Evolutionary conservation across 345 rosid genomes (phyloP), one percentile per base, ranked within the genome.

Genomic region (Eutrema heterophyllum): DNA sequence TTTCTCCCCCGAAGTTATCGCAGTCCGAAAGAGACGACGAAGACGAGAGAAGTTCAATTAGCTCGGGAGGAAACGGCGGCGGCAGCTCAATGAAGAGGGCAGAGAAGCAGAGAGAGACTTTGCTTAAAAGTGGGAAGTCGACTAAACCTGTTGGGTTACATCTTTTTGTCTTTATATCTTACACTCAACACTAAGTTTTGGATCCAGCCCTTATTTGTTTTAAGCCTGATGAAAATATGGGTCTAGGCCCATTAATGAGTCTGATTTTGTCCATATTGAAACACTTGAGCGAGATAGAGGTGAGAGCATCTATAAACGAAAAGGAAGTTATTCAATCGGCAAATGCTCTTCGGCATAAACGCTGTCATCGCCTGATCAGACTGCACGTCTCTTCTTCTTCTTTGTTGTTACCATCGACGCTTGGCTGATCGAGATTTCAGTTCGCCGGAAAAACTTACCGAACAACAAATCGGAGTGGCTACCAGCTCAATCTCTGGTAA

Each of bases 361-460:
- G 79, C 75, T 76, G 75, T 76, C 80, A 55, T 76, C 80, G 75
- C 80, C 79, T 70, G 76, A 70, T 76, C 80, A 76, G 71, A 70
- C 71, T 64, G 70, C 80, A 76, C 76, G 75, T 70, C 45, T 70
- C 80, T 46, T 76, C 26, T 12, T 14, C 40, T 53, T 32, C 53
- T 40, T 74, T 71, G 75, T 64, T 56, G 80, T 76, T 26, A 63
- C 76, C 71, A 55, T 70, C 80, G 64, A 51, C 54, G 64, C 26
- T 60, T 52, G 1, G 57, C 18, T 70, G 56, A 70, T 70, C 80
- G 67, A 70, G 61, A 64, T 63, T 62, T 65, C 39, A 70, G 48
- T 70, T 76, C 61, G 55, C 61, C 67, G 67, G 75, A 64, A 12
- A 36, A 70, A 46, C n/a, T 56, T 9, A 2, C 32, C 46, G 59